A percentile compares a stretch with the other conserved stretches of the same genome.
These are phyloP conservation scores for Platismatia glauca DNA, from an alignment of 495 filamentous ascomycete genomes.

Conservation along the genomic window DNA sequence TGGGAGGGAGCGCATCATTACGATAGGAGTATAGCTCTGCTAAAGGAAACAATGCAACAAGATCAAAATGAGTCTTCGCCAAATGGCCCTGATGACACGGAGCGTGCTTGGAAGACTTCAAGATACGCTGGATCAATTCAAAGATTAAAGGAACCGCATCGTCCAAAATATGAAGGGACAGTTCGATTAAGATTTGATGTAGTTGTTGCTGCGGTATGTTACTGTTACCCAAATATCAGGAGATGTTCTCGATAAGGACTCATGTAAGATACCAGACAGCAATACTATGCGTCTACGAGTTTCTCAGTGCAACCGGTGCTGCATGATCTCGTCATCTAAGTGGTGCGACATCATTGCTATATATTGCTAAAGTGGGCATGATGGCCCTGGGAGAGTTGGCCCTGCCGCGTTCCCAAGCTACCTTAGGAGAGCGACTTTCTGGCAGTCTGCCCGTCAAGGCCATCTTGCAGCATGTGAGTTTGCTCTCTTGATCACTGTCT, in stretches of 20 bases:
- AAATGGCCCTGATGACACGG: neutral
- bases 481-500: neutral
- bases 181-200: slow-evolving; percentile 48
- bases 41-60: slow-evolving; percentile 49
- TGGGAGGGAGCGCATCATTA: slow-evolving; percentile 54
- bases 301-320: slow-evolving; percentile 49
- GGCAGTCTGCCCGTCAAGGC: slow-evolving; percentile 59
- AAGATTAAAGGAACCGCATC: neutral
- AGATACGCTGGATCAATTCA: neutral
- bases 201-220: slow-evolving; percentile 41
- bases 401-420: slow-evolving; percentile 43
- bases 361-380: slow-evolving; percentile 56
- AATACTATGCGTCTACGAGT: slow-evolving; percentile 57
- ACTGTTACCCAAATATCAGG: neutral
- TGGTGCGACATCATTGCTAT: slow-evolving; percentile 53
- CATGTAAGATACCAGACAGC: slow-evolving; percentile 31
- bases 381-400: slow-evolving; percentile 44
- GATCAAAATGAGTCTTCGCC: slow-evolving; percentile 30
- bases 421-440: slow-evolving; percentile 53
- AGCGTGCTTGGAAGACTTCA: neutral
- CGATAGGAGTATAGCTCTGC: slow-evolving; percentile 52
- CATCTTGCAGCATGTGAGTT: slow-evolving; percentile 54
- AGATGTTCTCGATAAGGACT: neutral
- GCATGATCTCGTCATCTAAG: slow-evolving; percentile 58
- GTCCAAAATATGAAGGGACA: slow-evolving; percentile 3